Evolutionary conservation across 179 eudicot species (phyloP).

Genomic region (Vitellaria paradoxa): DNA sequence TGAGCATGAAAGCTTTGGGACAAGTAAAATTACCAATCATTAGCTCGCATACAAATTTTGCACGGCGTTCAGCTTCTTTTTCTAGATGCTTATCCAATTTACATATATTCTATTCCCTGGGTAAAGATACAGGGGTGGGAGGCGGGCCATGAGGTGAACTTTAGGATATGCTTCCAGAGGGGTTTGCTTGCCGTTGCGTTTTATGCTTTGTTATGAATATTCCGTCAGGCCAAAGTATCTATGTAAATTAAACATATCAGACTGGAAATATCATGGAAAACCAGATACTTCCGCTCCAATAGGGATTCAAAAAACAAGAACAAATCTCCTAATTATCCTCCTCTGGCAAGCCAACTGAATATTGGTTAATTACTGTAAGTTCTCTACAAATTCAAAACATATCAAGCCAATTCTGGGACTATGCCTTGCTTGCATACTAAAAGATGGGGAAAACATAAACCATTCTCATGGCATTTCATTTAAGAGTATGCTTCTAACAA

Average conservation of each 20-base stretch:
- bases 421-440: no score
- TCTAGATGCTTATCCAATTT: slow-evolving; percentile 54
- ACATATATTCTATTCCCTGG: slow-evolving; percentile 43
- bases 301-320: background rate
- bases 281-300: background rate
- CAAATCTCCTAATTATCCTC: background rate
- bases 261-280: background rate
- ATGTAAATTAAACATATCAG: slow-evolving; percentile 14
- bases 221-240: slow-evolving; percentile 99
- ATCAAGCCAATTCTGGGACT: no score
- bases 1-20: background rate
- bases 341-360: no score
- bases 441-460: no score
- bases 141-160: slow-evolving; percentile 39
- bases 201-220: slow-evolving; percentile 96
- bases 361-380: no score
- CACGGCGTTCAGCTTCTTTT: slow-evolving; percentile 73
- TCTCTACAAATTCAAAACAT: no score
- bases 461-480: no score
- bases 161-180: slow-evolving; percentile 36
- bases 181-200: slow-evolving; percentile 47
- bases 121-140: slow-evolving; percentile 42
- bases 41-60: slow-evolving; percentile 81
- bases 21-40: slow-evolving; percentile 69
- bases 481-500: no score